These are phyloP conservation scores for Diaporthe sp. DNA, from an alignment of 2,329 filamentous ascomycete species.

Conservation along the genomic window DNA sequence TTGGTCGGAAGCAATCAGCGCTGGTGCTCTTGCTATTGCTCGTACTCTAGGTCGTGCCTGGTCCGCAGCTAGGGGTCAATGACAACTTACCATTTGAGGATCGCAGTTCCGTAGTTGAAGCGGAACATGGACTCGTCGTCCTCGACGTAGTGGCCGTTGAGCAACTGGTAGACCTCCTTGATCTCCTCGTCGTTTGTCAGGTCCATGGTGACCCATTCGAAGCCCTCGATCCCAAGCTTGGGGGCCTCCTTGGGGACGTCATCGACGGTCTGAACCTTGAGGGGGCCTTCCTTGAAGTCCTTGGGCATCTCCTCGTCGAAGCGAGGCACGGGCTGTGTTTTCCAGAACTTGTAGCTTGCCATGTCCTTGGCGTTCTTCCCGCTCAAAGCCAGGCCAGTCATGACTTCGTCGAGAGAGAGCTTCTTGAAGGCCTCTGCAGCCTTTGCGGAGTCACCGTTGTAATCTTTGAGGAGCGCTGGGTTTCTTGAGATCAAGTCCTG, in stretches of 20 bases:
- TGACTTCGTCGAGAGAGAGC: conserved; percentile 78
- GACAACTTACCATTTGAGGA: conserved; percentile 83
- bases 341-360: conserved; percentile 98
- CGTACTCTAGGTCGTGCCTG: not conserved
- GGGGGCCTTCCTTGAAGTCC: conserved; percentile 81
- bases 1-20: conserved; percentile 11
- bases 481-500: conserved; percentile 79
- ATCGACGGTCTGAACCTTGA: conserved; percentile 84
- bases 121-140: conserved; percentile 97
- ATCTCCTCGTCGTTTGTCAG: conserved; percentile 83
- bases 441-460: conserved; percentile 53
- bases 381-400: conserved; percentile 81
- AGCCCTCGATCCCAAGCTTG: conserved; percentile 79
- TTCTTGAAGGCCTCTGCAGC: conserved; percentile 70
- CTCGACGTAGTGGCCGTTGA: conserved; percentile 96
- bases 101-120: conserved; percentile 93
- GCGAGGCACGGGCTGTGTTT: conserved; percentile 93
- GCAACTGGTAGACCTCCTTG: conserved; percentile 90
- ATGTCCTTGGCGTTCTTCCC: conserved; percentile 96
- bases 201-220: conserved; percentile 96
- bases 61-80: not conserved
- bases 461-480: conserved; percentile 77
- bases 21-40: not conserved
- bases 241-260: conserved; percentile 84
- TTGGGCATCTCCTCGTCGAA: conserved; percentile 75